phyloP scores from a whole-genome alignment of 176 grass and related monocot genomes.

The Poa pratensis region DNA sequence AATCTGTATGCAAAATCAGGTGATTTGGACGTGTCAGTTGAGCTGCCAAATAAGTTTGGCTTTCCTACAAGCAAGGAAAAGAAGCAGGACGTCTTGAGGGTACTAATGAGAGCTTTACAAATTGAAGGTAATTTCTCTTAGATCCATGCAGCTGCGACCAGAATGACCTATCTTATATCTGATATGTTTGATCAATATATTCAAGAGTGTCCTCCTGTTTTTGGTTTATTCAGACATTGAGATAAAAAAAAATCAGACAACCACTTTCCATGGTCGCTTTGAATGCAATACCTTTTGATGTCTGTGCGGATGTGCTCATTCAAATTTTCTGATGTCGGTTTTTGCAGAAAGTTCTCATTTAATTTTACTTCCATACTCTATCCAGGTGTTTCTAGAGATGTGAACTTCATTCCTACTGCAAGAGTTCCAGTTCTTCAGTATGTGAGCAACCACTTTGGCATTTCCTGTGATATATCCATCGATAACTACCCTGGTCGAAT shows the following conservation, averaged over 20 bases:
- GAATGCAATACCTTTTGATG: background rate
- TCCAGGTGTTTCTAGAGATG: slow-evolving; percentile 60
- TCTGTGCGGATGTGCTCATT: background rate
- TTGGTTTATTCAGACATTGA: background rate
- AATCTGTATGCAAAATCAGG: slow-evolving; percentile 87
- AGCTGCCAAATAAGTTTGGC: slow-evolving; percentile 27
- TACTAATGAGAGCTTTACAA: slow-evolving; percentile 57
- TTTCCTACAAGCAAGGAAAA: slow-evolving; percentile 37
- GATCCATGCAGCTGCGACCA: slow-evolving; percentile 6
- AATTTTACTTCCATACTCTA: slow-evolving; percentile 25
- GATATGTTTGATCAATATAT: background rate
- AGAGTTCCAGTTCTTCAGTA: slow-evolving; percentile 90
- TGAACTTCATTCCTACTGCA: slow-evolving; percentile 78
- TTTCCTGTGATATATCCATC: slow-evolving; percentile 86
- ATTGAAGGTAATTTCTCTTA: slow-evolving; percentile 54
- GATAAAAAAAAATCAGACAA: background rate
- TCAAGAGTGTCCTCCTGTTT: background rate
- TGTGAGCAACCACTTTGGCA: slow-evolving; percentile 56
- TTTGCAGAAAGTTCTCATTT: background rate
- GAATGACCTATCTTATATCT: slow-evolving; percentile 1
- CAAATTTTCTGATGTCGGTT: background rate
- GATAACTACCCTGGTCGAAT: slow-evolving; percentile 70
- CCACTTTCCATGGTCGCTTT: slow-evolving; percentile 6
- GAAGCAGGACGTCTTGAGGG: slow-evolving; percentile 59
- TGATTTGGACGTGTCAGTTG: slow-evolving; percentile 88